Percentiles rank a stretch among this genome's conserved stretches.
phyloP scores from a whole-genome alignment of 1,139 yeast species.

The Yamadazyma mexicana region DNA sequence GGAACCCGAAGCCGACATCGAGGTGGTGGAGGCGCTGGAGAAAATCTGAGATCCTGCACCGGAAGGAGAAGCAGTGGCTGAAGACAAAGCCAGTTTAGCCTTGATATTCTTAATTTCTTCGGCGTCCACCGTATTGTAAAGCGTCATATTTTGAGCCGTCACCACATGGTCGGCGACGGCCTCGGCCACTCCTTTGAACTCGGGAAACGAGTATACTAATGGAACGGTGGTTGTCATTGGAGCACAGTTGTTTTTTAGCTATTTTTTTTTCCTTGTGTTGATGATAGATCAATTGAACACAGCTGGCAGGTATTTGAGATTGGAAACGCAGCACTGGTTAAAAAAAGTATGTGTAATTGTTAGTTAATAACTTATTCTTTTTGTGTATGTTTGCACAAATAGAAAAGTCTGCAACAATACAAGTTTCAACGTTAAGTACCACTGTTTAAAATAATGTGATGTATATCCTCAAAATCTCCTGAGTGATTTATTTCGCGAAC shows the following conservation, averaged over 20 bases:
- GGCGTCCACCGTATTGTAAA: slow-evolving; percentile 50
- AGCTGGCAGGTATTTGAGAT: no score
- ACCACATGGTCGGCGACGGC: slow-evolving; percentile 92
- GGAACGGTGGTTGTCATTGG: slow-evolving; percentile 95
- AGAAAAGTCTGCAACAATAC: no score
- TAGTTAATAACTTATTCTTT: no score
- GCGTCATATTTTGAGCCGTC: slow-evolving; percentile 72
- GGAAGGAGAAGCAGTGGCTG: slow-evolving; percentile 23
- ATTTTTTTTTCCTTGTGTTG: neutral
- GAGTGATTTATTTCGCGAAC: neutral
- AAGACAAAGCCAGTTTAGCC: slow-evolving; percentile 9
- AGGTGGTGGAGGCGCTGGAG: slow-evolving; percentile 13
- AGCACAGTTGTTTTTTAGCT: neutral
- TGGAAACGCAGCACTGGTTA: no score
- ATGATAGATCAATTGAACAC: no score
- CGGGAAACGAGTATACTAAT: slow-evolving; percentile 86
- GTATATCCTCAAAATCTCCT: neutral
- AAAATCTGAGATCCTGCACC: slow-evolving; percentile 16
- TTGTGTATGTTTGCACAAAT: no score
- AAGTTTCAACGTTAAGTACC: no score
- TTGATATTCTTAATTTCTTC: slow-evolving; percentile 30
- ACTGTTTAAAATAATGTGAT: no score
- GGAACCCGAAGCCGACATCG: slow-evolving; percentile 9
- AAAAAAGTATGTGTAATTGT: neutral
- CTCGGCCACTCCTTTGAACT: slow-evolving; percentile 85